phyloP scores from a whole-genome alignment of 805 yeast genomes.

The Ogataea naganishii region DNA sequence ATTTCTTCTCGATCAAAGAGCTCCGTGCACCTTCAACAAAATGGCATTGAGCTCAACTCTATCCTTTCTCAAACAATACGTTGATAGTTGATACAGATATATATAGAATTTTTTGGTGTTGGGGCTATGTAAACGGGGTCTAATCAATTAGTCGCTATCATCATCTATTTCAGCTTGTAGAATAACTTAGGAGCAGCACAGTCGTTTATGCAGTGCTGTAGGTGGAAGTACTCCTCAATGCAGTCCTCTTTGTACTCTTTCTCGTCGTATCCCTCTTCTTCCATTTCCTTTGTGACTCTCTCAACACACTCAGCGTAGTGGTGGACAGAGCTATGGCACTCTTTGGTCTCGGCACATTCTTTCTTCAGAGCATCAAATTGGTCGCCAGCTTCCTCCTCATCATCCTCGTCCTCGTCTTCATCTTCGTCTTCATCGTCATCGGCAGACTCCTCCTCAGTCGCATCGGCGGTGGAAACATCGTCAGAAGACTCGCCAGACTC shows the following conservation, averaged over 20 bases:
- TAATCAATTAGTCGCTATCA: too few relatives aligned
- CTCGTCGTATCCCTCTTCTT: conserved; percentile 77
- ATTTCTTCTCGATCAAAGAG: too few relatives aligned
- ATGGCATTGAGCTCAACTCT: too few relatives aligned
- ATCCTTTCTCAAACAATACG: too few relatives aligned
- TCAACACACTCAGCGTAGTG: conserved; percentile 93
- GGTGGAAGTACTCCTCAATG: conserved; percentile 96
- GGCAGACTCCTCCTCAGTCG: conserved; percentile 42
- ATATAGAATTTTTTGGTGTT: too few relatives aligned
- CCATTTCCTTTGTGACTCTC: conserved; percentile 83
- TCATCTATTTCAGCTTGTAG: conserved; percentile 65
- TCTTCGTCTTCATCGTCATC: conserved; percentile 29
- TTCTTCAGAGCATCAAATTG: conserved; percentile 55
- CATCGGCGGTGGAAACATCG: conserved; percentile 58
- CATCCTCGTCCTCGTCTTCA: conserved; percentile 31
- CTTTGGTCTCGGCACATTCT: conserved; percentile 60
- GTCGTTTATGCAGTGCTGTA: conserved; percentile 87
- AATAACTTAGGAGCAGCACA: conserved; percentile 88
- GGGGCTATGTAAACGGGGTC: too few relatives aligned
- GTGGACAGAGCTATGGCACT: conserved; percentile 69
- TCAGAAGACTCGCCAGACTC: conserved; percentile 35
- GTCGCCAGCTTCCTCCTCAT: conserved; percentile 57
- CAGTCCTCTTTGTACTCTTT: conserved; percentile 90
- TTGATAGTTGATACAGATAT: too few relatives aligned
- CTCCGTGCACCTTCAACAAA: too few relatives aligned